Base-by-base conservation (phyloP, 225 moss, liverwort and hornwort genomes). In the Climacium dendroides region DNA sequence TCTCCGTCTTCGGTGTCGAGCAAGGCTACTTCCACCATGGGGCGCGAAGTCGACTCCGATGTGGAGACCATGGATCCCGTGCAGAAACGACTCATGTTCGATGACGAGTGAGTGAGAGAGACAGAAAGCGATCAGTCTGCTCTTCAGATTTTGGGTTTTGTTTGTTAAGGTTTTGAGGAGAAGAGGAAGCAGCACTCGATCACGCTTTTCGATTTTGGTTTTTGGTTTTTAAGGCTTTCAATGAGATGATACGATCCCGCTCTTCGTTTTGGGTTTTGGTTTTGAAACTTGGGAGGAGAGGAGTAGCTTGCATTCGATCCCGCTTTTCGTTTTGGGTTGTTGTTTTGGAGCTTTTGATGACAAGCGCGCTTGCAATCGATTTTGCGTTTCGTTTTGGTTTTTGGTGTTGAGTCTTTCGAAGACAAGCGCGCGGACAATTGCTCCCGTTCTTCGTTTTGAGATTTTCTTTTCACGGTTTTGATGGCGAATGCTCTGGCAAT, bases 71-170 rank as follows among this genome's bases (percentile, higher is more conserved):
- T 99, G 97, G 96, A 96, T 90, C 95, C 98, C 54, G 94, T 99
- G 82, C 98, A 99, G 95, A 93, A 94, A 79, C 94, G 95, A 19
- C 95, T 99, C 80, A 99, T 99, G 98, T 96, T 97, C 81, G 96
- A 97, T 10, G 98, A 99, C 73, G 98, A 98, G 98, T 98, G 89
- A 93, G 94, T 88, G 63, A 63, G 45, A 35, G 35, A 10, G 34
- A 32, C 25, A 43, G 80, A 45, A 26, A 47, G 15, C 2, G 24
- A 39, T 26, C 26, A 29, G 28, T 3, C 5, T 58, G 8, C 74
- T 26, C 52, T 32, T 78, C 22, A 10, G 23, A n/a, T 74, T 77
- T 54, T n/a, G 35, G 47, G n/a, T 39, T 52, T 82, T n/a, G 3
- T 2, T 29, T 52, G 47, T 14, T 7, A 47, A 45, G 34, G 94